Evolutionary conservation across 1,284 basidiomycete species (phyloP), one percentile per base, ranked within the genome.

Genomic region (Ustanciosporium gigantosporum): DNA sequence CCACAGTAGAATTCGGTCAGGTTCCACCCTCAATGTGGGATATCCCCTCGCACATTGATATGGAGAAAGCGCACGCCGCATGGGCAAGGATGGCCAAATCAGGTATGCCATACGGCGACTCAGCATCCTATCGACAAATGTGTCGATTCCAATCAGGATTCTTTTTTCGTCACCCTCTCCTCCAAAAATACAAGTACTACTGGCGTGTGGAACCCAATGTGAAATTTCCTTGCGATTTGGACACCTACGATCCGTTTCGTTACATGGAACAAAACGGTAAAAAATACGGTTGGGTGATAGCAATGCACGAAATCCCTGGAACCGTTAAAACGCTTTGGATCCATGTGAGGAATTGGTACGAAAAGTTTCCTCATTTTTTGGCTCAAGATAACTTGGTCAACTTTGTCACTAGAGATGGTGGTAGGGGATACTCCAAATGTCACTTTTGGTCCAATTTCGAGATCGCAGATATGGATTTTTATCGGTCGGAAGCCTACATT

Each of bases 91-190:
- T 94, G 88, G 81, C 84, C n/a, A 81, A 83, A 17, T 17, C 21
- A 22, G 50, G 86, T 50, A 88, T 95, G 66, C 91, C 93, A 42
- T 95, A 95, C 64, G 92, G 90, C 70, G 88, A 88, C 81, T 81
- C 76, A 76, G 81, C 83, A 20, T 80, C 81, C 3, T 83, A 83
- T 57, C 75, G 82, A 17, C 82, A 82, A 69, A 79, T 76, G 81
- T 95, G 92, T 76, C 86, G 94, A 17, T 96, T 87, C 81, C 91
- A 95, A 79, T 91, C 89, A 45, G 91, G 91, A 25, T 90, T 91
- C 79, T 77, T 85, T 73, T 46, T 29, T 29, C 47, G 38, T 5
- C 74, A 78, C 31, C 66, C 60, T 3, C 57, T 77, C 11, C 58
- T 93, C 31, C 84, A 86, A 58, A 82, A 86, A 43, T 92, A 88